Conservation (phyloP, 352 stramenopile genomes). For the Thalassiosira exigua region DNA sequence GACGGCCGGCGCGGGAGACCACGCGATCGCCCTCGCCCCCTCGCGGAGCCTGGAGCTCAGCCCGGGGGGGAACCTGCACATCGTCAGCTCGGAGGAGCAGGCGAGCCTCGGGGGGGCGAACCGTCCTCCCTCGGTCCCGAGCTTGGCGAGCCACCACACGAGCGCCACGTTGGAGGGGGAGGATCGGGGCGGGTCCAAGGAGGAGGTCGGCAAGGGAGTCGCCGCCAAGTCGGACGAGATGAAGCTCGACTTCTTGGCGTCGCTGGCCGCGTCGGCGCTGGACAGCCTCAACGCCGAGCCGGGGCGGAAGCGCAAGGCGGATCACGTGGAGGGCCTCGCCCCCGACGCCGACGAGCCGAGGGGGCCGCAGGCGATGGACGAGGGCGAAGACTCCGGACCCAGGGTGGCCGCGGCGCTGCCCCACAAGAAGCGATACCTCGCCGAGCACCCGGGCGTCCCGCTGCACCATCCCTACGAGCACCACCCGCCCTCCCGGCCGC, state of each 20-base stretch:
- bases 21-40: too few relatives aligned
- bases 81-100: constrained; percentile 33
- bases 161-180: constrained; percentile 8
- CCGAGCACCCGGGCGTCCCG: too few relatives aligned
- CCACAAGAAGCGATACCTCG: too few relatives aligned
- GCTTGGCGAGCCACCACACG: neutral
- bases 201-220: too few relatives aligned
- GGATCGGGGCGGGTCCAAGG: too few relatives aligned
- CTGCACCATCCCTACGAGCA: neutral
- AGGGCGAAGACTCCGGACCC: too few relatives aligned
- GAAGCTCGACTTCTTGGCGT: constrained; percentile 49
- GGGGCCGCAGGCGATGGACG: neutral
- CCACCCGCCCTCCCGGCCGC: neutral
- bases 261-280: constrained; percentile 39
- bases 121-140: neutral
- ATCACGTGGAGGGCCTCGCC: constrained; percentile 5
- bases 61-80: constrained; percentile 3
- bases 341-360: too few relatives aligned
- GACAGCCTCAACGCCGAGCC: constrained; percentile 25
- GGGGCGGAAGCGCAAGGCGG: constrained; percentile 13
- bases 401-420: too few relatives aligned
- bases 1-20: neutral
- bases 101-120: neutral
- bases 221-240: constrained; percentile 12
- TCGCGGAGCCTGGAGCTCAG: constrained; percentile 3